phyloP scores from a whole-genome alignment of 768 basidiomycete genomes.

The Mycena kentingensis region DNA sequence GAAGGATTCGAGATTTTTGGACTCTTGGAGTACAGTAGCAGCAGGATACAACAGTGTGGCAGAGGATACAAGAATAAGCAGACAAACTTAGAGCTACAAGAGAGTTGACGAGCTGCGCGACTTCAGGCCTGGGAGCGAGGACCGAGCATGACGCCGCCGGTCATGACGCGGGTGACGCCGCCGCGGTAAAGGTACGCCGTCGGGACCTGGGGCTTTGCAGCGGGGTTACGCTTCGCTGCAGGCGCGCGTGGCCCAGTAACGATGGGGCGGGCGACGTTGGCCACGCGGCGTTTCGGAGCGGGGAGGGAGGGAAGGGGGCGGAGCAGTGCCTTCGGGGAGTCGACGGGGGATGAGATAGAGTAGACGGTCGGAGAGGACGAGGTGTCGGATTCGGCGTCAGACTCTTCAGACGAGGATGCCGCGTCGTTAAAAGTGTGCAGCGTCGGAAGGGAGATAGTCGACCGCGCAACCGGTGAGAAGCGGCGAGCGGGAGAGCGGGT shows the following conservation, averaged over 20 bases:
- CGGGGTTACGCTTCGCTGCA: too few relatives aligned
- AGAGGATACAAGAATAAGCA: too few relatives aligned
- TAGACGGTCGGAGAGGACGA: slow-evolving; percentile 10
- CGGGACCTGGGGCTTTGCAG: background rate
- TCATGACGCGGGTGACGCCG: slow-evolving; percentile 13
- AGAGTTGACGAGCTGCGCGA: too few relatives aligned
- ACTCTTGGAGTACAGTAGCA: too few relatives aligned
- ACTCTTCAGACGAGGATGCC: background rate
- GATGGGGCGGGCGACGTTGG: background rate
- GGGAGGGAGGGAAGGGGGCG: background rate
- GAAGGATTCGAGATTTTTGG: too few relatives aligned
- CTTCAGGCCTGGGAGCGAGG: too few relatives aligned
- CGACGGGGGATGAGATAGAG: background rate
- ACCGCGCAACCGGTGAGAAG: slow-evolving; percentile 1
- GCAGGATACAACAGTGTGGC: too few relatives aligned
- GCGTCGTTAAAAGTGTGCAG: slow-evolving; percentile 6
- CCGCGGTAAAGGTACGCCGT: slow-evolving; percentile 20
- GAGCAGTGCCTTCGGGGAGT: slow-evolving; percentile 1
- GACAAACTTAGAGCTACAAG: too few relatives aligned
- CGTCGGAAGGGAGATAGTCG: background rate
- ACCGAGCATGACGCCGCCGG: too few relatives aligned
- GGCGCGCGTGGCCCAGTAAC: too few relatives aligned
- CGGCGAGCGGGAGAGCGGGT: slow-evolving; percentile 1
- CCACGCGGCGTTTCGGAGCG: background rate
- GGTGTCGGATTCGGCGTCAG: slow-evolving; percentile 7